phyloP scores from a whole-genome alignment of 768 basidiomycete genomes.

The Amanita polypyramis region DNA sequence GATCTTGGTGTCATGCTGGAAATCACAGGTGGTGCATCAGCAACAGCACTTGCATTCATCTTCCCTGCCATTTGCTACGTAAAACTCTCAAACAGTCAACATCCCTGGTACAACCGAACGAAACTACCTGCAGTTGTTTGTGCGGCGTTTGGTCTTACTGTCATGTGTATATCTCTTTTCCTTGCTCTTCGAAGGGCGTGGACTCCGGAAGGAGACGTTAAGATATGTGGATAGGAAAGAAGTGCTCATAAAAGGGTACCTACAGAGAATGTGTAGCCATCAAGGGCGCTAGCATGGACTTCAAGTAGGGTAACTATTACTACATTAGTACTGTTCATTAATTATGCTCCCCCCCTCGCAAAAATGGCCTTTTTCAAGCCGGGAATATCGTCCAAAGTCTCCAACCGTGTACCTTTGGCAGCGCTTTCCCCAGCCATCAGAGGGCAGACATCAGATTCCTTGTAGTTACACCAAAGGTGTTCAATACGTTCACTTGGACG shows the following conservation, averaged over 20 bases:
- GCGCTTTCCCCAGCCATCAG: slow-evolving; percentile 61
- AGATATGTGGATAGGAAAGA: slow-evolving; percentile 42
- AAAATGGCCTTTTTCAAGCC: slow-evolving; percentile 38
- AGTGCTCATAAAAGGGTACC: background rate
- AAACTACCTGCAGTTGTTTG: slow-evolving; percentile 73
- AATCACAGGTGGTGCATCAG: slow-evolving; percentile 94
- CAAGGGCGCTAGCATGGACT: background rate
- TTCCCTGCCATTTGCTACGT: slow-evolving; percentile 84
- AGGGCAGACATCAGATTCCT: slow-evolving; percentile 57
- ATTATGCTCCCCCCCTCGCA: slow-evolving; percentile 11
- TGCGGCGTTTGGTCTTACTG: slow-evolving; percentile 61
- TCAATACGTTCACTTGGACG: slow-evolving; percentile 53
- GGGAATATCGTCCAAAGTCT: slow-evolving; percentile 42
- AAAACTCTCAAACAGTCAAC: slow-evolving; percentile 47
- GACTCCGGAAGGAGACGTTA: slow-evolving; percentile 60
- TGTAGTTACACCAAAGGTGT: slow-evolving; percentile 55
- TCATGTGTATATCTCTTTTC: slow-evolving; percentile 69
- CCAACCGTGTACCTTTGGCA: slow-evolving; percentile 54
- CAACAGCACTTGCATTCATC: slow-evolving; percentile 87
- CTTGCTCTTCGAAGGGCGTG: slow-evolving; percentile 73
- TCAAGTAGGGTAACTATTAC: slow-evolving; percentile 8
- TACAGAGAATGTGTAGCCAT: background rate
- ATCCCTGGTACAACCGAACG: slow-evolving; percentile 56
- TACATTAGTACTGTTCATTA: slow-evolving; percentile 12
- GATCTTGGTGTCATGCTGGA: slow-evolving; percentile 98